Percentiles rank a stretch among this genome's conserved stretches.
Evolutionary conservation across 2,329 filamentous ascomycete genomes (phyloP).

Genomic region (Paracorniculantispora psalliotae): DNA sequence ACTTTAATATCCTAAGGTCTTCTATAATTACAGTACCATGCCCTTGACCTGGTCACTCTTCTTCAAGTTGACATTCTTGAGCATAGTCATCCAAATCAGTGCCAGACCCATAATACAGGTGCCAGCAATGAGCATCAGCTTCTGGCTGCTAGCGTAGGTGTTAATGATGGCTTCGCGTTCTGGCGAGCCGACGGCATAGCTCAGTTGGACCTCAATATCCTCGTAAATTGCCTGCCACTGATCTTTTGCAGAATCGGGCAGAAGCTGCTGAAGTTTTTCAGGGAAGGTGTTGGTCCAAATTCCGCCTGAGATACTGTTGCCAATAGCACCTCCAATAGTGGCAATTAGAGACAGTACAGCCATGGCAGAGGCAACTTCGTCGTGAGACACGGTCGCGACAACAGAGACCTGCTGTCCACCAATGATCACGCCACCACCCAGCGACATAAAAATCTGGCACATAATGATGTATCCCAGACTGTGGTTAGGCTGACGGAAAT

Average conservation of each 20-base stretch:
- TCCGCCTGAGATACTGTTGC: constrained; percentile 26
- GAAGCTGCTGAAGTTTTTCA: constrained; percentile 28
- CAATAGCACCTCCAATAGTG: constrained; percentile 29
- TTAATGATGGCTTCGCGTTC: constrained; percentile 38
- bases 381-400: constrained; percentile 28
- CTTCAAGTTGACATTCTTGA: constrained; percentile 27
- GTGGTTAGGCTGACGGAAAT: constrained; percentile 28
- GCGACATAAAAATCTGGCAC: constrained; percentile 34
- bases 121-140: constrained; percentile 34
- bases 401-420: constrained; percentile 30
- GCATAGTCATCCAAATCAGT: constrained; percentile 25
- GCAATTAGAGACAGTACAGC: constrained; percentile 28
- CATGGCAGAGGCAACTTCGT: constrained; percentile 29
- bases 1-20: not conserved
- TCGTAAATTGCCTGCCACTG: constrained; percentile 39
- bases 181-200: constrained; percentile 35
- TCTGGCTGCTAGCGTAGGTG: constrained; percentile 45
- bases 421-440: constrained; percentile 21
- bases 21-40: not conserved
- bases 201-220: constrained; percentile 29
- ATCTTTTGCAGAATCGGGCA: constrained; percentile 32
- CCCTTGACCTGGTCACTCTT: constrained; percentile 29
- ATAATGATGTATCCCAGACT: constrained; percentile 32
- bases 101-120: constrained; percentile 24
- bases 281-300: constrained; percentile 35